Evolutionary conservation across 495 filamentous ascomycete species (phyloP).

Genomic region (Daldinia concentrica): DNA sequence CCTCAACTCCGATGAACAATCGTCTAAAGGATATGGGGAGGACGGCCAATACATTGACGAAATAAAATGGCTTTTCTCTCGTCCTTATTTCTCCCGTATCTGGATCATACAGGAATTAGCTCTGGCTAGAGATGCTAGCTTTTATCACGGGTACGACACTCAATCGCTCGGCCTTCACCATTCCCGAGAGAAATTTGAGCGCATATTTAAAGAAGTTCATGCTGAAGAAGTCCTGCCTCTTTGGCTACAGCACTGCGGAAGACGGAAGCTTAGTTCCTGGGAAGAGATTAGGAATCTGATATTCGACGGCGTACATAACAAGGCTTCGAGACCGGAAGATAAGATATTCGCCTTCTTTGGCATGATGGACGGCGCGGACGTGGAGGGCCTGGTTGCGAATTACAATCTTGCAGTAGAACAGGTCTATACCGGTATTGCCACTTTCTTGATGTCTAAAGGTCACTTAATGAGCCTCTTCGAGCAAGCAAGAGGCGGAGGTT

Average conservation of each 20-base stretch:
- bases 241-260: background rate
- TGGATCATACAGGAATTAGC: background rate
- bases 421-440: background rate
- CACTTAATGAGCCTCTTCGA: background rate
- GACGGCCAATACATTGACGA: background rate
- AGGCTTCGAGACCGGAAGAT: background rate
- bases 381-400: background rate
- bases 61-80: background rate
- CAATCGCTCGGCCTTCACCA: background rate
- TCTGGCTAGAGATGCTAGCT: background rate
- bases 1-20: background rate
- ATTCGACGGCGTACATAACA: background rate
- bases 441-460: background rate
- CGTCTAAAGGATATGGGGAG: background rate
- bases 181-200: background rate
- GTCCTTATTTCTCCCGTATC: background rate
- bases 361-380: background rate
- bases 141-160: background rate
- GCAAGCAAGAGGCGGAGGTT: background rate
- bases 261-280: background rate
- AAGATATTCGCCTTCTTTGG: background rate
- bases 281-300: background rate
- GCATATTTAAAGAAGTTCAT: background rate
- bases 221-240: background rate
- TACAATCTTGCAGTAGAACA: background rate